Evolutionary conservation across 805 yeast genomes (phyloP), one percentile per base, ranked within the genome.

Genomic region (Teunomyces pallodes): DNA sequence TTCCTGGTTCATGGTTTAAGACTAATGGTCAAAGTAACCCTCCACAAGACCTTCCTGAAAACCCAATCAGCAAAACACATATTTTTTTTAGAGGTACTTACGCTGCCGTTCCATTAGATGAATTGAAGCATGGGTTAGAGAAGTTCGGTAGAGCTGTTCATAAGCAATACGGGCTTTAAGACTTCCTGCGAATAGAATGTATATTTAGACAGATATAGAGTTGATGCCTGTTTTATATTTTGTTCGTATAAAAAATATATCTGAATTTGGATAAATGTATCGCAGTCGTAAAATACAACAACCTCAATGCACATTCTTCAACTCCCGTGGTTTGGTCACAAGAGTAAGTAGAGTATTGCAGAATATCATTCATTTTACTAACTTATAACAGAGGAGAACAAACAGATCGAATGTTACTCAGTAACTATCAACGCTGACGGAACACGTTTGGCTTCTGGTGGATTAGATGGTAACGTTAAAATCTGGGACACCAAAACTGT

Each of bases 381-480:
- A 69, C 63, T 46, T 47, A 42, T 49, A 30, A n/a, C 64, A 74
- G 97, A 90, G 63, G 97, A 90, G 59, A 82, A 82, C 56, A 78
- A 88, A 50, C 81, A 81, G 55, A 83, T 84, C 58, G 98, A 92
- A 61, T 86, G 95, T 12, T 94, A 90, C 62, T 83, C 97, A 0
- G 79, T 91, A 4, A 82, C 83, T 47, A 84, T 88, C 3, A 85
- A 88, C 52, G 81, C 89, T 0, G 96, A 90, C 67, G 96, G 96
- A 1, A 65, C 82, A 42, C 71, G 96, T 47, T 64, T 92, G 24
- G 99, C 97, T 1, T 85, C 97, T 1, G 99, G 98, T 13, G 99
- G 98, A 1, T 68, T 87, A 35, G 78, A 92, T 67, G 97, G 98
- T 0, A 90, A 89, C 56, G 90, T 94, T 39, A 80, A 92, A 53